A percentile compares a stretch with the other conserved stretches of the same genome.
These are phyloP conservation scores for Yamadazyma sp. DNA, from an alignment of 805 yeast genomes.

Conservation along the genomic window DNA sequence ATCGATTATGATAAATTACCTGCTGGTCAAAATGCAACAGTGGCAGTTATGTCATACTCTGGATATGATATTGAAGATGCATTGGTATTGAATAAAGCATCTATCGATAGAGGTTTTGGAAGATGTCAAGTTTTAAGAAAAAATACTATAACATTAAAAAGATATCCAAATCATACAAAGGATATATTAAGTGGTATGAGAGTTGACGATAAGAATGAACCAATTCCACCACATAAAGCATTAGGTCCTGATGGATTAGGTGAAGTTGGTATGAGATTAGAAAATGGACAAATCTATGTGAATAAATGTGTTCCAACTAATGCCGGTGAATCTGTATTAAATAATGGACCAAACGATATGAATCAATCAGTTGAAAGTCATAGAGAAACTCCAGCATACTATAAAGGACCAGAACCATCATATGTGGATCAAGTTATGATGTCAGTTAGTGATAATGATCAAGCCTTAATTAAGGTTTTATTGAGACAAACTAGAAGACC, in stretches of 20 bases:
- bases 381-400: slow-evolving; percentile 86
- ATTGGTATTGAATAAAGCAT: slow-evolving; percentile 85
- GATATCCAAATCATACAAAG: slow-evolving; percentile 90
- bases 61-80: slow-evolving; percentile 99
- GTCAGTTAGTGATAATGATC: slow-evolving; percentile 93
- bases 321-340: slow-evolving; percentile 63
- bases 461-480: slow-evolving; percentile 87
- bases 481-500: slow-evolving; percentile 96
- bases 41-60: slow-evolving; percentile 98
- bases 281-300: slow-evolving; percentile 89
- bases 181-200: slow-evolving; percentile 92
- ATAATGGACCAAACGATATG: slow-evolving; percentile 12
- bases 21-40: slow-evolving; percentile 98
- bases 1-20: slow-evolving; percentile 95
- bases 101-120: slow-evolving; percentile 95
- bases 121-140: slow-evolving; percentile 94
- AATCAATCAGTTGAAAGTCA: slow-evolving; percentile 51
- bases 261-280: slow-evolving; percentile 88
- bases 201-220: slow-evolving; percentile 74
- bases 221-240: slow-evolving; percentile 81
- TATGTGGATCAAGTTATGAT: slow-evolving; percentile 97
- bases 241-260: slow-evolving; percentile 95
- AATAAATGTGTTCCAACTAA: slow-evolving; percentile 91
- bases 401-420: slow-evolving; percentile 93
- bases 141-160: slow-evolving; percentile 82